A percentile compares a stretch with the other conserved stretches of the same genome.
phyloP scores from a whole-genome alignment of 805 yeast genomes.

The Metschnikowia peoriensis region DNA sequence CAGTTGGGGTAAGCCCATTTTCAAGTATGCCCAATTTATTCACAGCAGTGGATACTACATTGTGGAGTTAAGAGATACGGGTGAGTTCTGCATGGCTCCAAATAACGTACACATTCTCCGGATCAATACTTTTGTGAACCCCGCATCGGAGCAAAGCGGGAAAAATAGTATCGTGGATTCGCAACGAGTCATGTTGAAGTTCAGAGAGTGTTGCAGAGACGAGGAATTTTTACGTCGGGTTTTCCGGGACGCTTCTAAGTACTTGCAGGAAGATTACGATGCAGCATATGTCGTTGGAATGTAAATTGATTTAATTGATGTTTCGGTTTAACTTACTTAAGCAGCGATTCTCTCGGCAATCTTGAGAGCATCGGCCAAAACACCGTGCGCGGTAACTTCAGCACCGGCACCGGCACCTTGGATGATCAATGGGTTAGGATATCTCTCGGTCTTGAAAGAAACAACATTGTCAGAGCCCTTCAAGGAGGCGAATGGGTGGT shows the following conservation, averaged over 20 bases:
- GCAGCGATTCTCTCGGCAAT: slow-evolving; percentile 79
- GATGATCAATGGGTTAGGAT: slow-evolving; percentile 85
- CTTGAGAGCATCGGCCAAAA: slow-evolving; percentile 88
- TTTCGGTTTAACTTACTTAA: slow-evolving; percentile 14
- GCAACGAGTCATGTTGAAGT: slow-evolving; percentile 69
- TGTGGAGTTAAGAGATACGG: slow-evolving; percentile 79
- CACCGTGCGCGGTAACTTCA: slow-evolving; percentile 74
- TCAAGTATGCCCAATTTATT: slow-evolving; percentile 82
- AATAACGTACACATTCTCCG: slow-evolving; percentile 81
- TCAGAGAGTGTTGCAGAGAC: slow-evolving; percentile 60
- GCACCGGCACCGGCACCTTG: slow-evolving; percentile 98
- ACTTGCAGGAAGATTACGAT: slow-evolving; percentile 38
- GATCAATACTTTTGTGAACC: slow-evolving; percentile 45
- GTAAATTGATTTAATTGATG: slow-evolving; percentile 2
- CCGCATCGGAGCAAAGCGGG: slow-evolving; percentile 28
- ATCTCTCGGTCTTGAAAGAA: slow-evolving; percentile 87
- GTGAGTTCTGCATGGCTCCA: slow-evolving; percentile 79
- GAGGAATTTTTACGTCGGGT: slow-evolving; percentile 46
- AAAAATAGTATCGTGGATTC: slow-evolving; percentile 52
- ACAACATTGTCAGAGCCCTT: slow-evolving; percentile 96
- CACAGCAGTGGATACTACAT: slow-evolving; percentile 88
- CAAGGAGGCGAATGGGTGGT: slow-evolving; percentile 94
- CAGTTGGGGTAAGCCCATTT: slow-evolving; percentile 89
- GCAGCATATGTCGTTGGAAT: slow-evolving; percentile 16
- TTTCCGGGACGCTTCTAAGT: slow-evolving; percentile 57